Percentiles rank a stretch among this genome's conserved stretches.
Evolutionary conservation across 1,284 basidiomycete genomes (phyloP).

Genomic region (Dichomitus squalens): DNA sequence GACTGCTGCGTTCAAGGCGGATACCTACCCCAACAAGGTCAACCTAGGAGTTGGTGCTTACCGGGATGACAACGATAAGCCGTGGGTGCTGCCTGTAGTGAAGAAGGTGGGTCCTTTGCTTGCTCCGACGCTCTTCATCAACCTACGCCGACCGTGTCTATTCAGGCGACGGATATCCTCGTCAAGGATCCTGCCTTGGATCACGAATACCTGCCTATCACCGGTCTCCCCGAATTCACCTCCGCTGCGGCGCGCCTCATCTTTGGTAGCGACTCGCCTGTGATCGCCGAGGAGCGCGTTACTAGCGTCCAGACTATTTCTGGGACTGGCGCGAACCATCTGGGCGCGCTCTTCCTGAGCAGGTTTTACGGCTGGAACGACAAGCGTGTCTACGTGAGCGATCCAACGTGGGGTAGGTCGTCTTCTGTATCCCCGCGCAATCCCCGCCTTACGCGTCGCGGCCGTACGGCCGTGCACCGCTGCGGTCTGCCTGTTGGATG

Average conservation of each 20-base stretch:
- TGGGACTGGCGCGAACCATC: constrained; percentile 94
- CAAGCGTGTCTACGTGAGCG: constrained; percentile 79
- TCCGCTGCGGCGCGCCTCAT: constrained; percentile 81
- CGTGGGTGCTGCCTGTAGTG: constrained; percentile 93
- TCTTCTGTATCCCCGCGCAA: background rate
- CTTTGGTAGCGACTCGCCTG: constrained; percentile 74
- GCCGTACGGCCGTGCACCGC: background rate
- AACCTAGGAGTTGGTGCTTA: constrained; percentile 94
- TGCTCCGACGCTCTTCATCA: background rate
- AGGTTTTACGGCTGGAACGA: constrained; percentile 77
- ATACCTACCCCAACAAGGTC: constrained; percentile 80
- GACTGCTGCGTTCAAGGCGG: constrained; percentile 86
- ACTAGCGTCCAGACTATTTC: constrained; percentile 90
- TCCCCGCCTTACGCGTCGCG: background rate
- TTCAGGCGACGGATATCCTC: constrained; percentile 74
- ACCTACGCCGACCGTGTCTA: constrained; percentile 5
- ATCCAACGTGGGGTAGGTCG: constrained; percentile 90
- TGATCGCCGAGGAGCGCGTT: constrained; percentile 71
- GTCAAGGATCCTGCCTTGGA: constrained; percentile 76
- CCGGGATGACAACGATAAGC: constrained; percentile 81
- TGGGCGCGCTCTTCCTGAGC: constrained; percentile 88
- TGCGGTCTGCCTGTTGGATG: constrained; percentile 9
- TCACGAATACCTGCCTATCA: constrained; percentile 95
- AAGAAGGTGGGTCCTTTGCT: constrained; percentile 63
- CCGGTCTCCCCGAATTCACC: constrained; percentile 84